phyloP scores from a whole-genome alignment of 2,329 filamentous ascomycete genomes.

The Allantophomopsis cytisporea region DNA sequence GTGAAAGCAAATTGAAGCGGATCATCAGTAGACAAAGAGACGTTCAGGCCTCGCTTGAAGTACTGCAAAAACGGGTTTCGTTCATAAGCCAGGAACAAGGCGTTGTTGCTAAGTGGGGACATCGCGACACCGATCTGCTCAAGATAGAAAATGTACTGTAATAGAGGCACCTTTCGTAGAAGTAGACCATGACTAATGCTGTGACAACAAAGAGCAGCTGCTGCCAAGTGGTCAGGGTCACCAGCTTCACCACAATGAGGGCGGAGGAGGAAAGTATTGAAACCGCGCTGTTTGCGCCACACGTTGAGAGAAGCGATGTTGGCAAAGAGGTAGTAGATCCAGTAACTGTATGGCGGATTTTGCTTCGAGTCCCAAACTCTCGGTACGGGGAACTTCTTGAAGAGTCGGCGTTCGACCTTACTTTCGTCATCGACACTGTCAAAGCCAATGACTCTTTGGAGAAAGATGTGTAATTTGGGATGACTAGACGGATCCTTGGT shows the following conservation, averaged over 20 bases:
- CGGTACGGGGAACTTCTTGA: conserved; percentile 87
- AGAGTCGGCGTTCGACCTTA: conserved; percentile 88
- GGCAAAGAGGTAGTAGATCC: conserved; percentile 94
- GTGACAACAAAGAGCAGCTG: conserved; percentile 82
- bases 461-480: conserved; percentile 85
- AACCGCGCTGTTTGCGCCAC: conserved; percentile 80
- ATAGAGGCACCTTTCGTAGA: conserved; percentile 80
- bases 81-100: conserved; percentile 90
- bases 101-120: conserved; percentile 98
- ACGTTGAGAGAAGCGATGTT: conserved; percentile 89
- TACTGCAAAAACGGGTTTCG: conserved; percentile 93
- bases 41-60: conserved; percentile 87
- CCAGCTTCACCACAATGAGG: conserved; percentile 96
- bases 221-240: conserved; percentile 89
- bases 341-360: conserved; percentile 97
- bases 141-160: conserved; percentile 96
- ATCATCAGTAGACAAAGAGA: conserved; percentile 92
- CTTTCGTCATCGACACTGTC: conserved; percentile 98
- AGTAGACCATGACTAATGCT: conserved; percentile 93
- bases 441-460: conserved; percentile 91
- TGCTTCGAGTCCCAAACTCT: conserved; percentile 82
- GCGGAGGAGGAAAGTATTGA: conserved; percentile 88
- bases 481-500: conserved; percentile 77
- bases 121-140: conserved; percentile 98
- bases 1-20: conserved; percentile 97